These are phyloP conservation scores for Verticillium tricorpus DNA, from an alignment of 2,329 filamentous ascomycete genomes.

Conservation along the genomic window DNA sequence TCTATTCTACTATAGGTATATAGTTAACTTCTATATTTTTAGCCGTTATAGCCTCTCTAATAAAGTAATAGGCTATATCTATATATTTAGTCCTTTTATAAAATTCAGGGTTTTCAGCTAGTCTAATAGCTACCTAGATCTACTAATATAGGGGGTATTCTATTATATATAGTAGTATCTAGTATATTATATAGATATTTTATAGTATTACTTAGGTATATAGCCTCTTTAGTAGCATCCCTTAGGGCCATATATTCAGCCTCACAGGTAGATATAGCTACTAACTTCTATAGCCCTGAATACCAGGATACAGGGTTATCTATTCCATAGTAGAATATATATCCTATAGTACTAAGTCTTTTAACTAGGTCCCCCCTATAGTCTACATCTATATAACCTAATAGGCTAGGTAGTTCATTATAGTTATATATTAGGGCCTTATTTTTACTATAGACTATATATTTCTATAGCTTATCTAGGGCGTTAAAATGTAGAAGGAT, in stretches of 20 bases:
- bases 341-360: neutral
- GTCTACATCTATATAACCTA: too few species aligned
- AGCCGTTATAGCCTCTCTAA: neutral
- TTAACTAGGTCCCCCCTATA: too few species aligned
- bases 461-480: neutral
- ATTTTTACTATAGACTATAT: too few species aligned
- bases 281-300: neutral
- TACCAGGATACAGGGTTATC: neutral
- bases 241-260: neutral
- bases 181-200: conserved; percentile 1
- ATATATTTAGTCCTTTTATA: neutral
- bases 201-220: neutral
- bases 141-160: too few species aligned
- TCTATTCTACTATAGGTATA: neutral
- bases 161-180: conserved; percentile 3
- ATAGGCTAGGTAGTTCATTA: too few species aligned
- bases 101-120: neutral
- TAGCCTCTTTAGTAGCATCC: neutral
- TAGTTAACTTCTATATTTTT: neutral
- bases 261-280: neutral
- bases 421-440: too few species aligned
- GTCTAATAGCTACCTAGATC: neutral
- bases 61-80: neutral
- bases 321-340: neutral
- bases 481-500: neutral